These are phyloP conservation scores for Xylaria sp. DNA, from an alignment of 2,329 filamentous ascomycete genomes.

Conservation along the genomic window DNA sequence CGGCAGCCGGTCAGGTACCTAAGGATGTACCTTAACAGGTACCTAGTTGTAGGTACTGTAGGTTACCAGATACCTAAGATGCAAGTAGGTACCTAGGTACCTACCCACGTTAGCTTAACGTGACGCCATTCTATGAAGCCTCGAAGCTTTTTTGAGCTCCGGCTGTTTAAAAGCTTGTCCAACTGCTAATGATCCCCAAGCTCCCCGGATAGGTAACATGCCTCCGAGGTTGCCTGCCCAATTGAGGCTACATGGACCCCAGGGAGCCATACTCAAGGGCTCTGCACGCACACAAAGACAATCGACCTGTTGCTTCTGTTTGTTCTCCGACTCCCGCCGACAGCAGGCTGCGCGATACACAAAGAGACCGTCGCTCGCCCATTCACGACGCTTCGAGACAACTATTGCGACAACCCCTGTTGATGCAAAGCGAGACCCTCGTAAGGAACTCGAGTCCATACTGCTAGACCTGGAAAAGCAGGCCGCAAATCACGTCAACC, in stretches of 20 bases:
- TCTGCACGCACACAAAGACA: slow-evolving; percentile 14
- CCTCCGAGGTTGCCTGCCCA: slow-evolving; percentile 37
- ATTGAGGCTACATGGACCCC: slow-evolving; percentile 37
- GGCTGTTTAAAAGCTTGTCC: not conserved
- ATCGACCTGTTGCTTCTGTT: slow-evolving; percentile 43
- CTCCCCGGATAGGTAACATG: slow-evolving; percentile 23
- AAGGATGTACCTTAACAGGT: not conserved
- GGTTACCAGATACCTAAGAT: not conserved
- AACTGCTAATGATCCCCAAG: slow-evolving; percentile 7
- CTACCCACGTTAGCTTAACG: not conserved
- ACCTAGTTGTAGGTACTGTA: too few species aligned
- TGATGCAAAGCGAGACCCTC: slow-evolving; percentile 34
- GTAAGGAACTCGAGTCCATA: slow-evolving; percentile 62
- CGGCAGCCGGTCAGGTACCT: too few species aligned
- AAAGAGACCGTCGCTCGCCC: slow-evolving; percentile 32
- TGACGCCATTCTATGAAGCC: slow-evolving; percentile 19
- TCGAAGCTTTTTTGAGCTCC: slow-evolving; percentile 1
- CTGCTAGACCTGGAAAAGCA: slow-evolving; percentile 66
- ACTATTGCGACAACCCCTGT: slow-evolving; percentile 26
- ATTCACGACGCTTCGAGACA: slow-evolving; percentile 33
- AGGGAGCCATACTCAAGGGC: slow-evolving; percentile 21
- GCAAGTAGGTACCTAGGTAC: not conserved
- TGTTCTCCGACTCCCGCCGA: slow-evolving; percentile 28
- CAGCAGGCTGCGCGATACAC: slow-evolving; percentile 25
- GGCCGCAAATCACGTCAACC: slow-evolving; percentile 66